Evolutionary conservation across 2,329 filamentous ascomycete genomes (phyloP).

Genomic region (Paecilomyces niveus): DNA sequence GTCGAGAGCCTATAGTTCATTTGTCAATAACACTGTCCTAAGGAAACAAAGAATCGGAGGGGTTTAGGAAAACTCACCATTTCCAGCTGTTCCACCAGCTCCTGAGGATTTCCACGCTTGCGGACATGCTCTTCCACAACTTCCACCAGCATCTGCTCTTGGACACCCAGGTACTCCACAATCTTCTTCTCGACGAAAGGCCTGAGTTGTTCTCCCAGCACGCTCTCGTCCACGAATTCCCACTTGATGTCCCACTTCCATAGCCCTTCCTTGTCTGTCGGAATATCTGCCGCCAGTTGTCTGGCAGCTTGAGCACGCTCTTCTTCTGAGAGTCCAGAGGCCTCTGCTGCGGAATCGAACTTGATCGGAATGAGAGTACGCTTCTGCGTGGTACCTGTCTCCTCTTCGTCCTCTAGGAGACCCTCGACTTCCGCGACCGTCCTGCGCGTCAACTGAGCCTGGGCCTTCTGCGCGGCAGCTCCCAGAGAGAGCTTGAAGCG

Average conservation of each 20-base stretch:
- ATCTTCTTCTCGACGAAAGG: slow-evolving; percentile 98
- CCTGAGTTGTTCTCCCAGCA: slow-evolving; percentile 77
- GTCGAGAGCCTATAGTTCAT: slow-evolving; percentile 62
- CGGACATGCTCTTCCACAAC: slow-evolving; percentile 82
- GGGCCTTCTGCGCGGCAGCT: slow-evolving; percentile 64
- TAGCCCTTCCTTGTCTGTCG: slow-evolving; percentile 73
- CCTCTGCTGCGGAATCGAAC: slow-evolving; percentile 63
- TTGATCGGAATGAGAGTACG: slow-evolving; percentile 76
- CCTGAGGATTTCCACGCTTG: slow-evolving; percentile 65
- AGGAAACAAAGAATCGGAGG: slow-evolving; percentile 1
- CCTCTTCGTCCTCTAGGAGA: slow-evolving; percentile 89
- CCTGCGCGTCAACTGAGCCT: slow-evolving; percentile 55
- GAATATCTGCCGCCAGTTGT: slow-evolving; percentile 82
- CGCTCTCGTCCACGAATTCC: slow-evolving; percentile 76
- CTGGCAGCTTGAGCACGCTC: slow-evolving; percentile 76
- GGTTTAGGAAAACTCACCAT: slow-evolving; percentile 52
- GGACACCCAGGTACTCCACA: slow-evolving; percentile 89
- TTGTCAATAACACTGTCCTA: slow-evolving; percentile 24
- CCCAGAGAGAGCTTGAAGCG: slow-evolving; percentile 91
- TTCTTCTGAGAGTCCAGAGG: slow-evolving; percentile 70
- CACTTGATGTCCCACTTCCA: slow-evolving; percentile 93
- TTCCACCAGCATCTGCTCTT: slow-evolving; percentile 92
- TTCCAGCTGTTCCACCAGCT: slow-evolving; percentile 76
- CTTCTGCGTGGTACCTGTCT: slow-evolving; percentile 60
- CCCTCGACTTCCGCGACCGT: slow-evolving; percentile 93